These are phyloP conservation scores for Puccinia hordei DNA, from an alignment of 1,284 basidiomycete genomes.

Conservation along the genomic window DNA sequence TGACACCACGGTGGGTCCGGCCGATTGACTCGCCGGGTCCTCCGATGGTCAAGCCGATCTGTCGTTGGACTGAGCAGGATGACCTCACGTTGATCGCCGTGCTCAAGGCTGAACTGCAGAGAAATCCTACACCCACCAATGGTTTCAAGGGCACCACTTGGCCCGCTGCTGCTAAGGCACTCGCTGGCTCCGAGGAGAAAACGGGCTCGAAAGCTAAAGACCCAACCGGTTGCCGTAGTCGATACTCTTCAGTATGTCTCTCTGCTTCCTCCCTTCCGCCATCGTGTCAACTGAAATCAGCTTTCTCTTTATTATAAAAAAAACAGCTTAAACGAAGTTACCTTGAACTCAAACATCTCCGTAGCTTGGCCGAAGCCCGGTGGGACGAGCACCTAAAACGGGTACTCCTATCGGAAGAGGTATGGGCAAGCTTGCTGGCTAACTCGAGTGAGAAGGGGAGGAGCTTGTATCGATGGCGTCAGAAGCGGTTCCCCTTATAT, in stretches of 20 bases:
- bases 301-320: background rate
- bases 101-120: background rate
- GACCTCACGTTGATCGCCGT: background rate
- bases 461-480: slow-evolving; percentile 1
- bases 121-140: background rate
- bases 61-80: background rate
- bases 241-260: background rate
- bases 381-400: background rate
- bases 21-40: background rate
- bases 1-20: background rate
- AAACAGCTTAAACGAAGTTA: slow-evolving; percentile 16
- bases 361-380: background rate
- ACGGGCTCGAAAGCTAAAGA: slow-evolving; percentile 10
- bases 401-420: background rate
- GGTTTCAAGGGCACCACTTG: background rate
- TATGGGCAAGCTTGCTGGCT: background rate
- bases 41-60: background rate
- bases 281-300: background rate
- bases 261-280: background rate
- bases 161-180: background rate
- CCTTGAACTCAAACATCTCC: background rate
- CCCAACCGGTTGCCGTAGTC: background rate
- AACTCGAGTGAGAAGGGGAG: slow-evolving; percentile 1
- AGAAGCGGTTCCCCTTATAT: background rate
- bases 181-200: background rate